A percentile compares a stretch with the other conserved stretches of the same genome.
phyloP scores from a whole-genome alignment of 2,329 filamentous ascomycete species.

The Diaporthe sp. region DNA sequence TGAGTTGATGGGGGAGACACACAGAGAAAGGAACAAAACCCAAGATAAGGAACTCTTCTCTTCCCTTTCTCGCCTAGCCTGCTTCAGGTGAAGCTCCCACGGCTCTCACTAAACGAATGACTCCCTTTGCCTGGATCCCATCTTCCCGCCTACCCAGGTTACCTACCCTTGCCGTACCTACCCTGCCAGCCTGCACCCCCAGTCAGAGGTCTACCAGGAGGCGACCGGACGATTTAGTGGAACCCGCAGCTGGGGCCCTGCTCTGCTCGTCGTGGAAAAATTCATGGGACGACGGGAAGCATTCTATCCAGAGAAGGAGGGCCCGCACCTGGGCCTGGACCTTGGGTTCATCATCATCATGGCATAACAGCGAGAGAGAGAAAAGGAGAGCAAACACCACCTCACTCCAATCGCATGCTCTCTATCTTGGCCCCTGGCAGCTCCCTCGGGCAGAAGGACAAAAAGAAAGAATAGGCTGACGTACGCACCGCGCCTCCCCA shows the following conservation, averaged over 20 bases:
- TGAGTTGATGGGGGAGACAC: too few relatives aligned
- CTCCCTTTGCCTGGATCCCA: neutral
- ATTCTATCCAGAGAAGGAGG: neutral
- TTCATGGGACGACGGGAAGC: slow-evolving; percentile 9
- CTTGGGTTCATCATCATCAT: neutral
- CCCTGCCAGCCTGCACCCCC: neutral
- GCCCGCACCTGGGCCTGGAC: neutral
- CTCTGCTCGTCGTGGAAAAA: neutral
- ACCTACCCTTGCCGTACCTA: neutral
- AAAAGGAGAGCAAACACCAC: too few relatives aligned
- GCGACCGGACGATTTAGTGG: slow-evolving; percentile 33
- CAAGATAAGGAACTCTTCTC: neutral
- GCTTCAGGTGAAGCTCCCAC: neutral
- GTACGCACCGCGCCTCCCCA: slow-evolving; percentile 4
- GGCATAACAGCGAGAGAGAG: neutral
- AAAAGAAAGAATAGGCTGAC: neutral
- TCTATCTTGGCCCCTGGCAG: neutral
- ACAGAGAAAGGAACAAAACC: neutral
- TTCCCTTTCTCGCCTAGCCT: neutral
- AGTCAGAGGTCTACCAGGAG: slow-evolving; percentile 6
- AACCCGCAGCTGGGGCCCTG: neutral
- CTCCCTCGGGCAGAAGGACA: neutral
- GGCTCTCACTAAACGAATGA: neutral
- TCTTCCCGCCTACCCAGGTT: neutral
- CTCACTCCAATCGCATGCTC: neutral